These are phyloP conservation scores for Cutaneotrichosporon cutaneum DNA, from an alignment of 1,284 basidiomycete genomes.

Conservation along the genomic window DNA sequence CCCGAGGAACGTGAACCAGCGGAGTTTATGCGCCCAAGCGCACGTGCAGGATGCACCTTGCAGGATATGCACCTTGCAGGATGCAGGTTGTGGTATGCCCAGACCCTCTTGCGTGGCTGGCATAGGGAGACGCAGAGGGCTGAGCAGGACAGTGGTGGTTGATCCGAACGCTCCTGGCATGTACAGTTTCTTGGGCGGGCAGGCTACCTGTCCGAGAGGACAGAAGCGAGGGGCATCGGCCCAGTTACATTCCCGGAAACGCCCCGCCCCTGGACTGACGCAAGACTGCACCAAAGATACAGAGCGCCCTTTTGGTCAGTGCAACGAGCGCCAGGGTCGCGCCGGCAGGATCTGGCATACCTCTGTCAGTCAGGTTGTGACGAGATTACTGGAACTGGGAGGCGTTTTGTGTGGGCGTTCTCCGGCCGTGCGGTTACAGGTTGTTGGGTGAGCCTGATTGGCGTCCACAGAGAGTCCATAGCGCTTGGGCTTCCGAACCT, in stretches of 20 bases:
- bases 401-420: background rate
- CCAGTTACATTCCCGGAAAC: background rate
- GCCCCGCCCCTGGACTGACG: background rate
- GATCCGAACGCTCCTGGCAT: no score
- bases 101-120: background rate
- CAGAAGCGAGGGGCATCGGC: no score
- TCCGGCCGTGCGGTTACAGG: slow-evolving; percentile 8
- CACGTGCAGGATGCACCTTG: background rate
- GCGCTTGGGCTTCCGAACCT: slow-evolving; percentile 3
- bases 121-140: background rate
- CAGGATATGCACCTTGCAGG: no score
- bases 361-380: background rate
- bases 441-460: background rate
- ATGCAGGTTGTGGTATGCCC: no score
- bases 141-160: no score
- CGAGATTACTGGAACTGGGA: slow-evolving; percentile 5
- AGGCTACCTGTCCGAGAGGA: no score
- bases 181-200: background rate
- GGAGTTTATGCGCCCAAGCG: background rate
- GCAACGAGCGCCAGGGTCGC: background rate
- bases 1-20: background rate
- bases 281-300: background rate
- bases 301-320: background rate
- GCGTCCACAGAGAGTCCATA: slow-evolving; percentile 1
- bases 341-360: slow-evolving; percentile 5